These are phyloP conservation scores for Gonium pectorale DNA, from an alignment of 139 green algal species.

Conservation along the genomic window DNA sequence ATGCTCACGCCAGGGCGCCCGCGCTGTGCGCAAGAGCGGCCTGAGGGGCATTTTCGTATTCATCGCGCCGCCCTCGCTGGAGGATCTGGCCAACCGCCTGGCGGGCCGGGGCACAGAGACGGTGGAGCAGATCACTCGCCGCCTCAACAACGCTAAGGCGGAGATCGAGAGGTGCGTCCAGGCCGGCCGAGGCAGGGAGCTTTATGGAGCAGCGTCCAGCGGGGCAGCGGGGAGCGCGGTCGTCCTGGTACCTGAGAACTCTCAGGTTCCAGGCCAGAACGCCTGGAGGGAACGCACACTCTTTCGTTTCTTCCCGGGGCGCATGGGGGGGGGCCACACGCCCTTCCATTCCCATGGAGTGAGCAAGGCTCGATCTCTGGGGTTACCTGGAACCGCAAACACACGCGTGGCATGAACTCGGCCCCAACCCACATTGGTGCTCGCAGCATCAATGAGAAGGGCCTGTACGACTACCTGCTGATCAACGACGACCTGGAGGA, in stretches of 20 bases:
- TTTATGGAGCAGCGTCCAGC: too few species aligned
- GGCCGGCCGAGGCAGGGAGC: too few species aligned
- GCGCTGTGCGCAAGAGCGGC: constrained; percentile 47
- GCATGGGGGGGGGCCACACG: too few species aligned
- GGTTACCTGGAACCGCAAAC: too few species aligned
- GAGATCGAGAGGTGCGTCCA: constrained; percentile 81
- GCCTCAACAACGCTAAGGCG: constrained; percentile 72
- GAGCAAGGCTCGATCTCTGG: too few species aligned
- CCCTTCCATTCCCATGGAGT: too few species aligned
- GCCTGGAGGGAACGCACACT: too few species aligned
- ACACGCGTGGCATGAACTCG: not conserved
- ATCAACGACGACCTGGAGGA: constrained; percentile 83
- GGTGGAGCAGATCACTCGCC: constrained; percentile 76
- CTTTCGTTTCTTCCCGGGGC: too few species aligned
- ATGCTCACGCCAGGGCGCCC: constrained; percentile 63
- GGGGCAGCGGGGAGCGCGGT: too few species aligned
- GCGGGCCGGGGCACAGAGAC: constrained; percentile 81
- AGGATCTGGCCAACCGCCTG: constrained; percentile 86
- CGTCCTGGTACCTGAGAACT: too few species aligned
- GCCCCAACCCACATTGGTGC: not conserved
- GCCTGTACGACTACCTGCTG: constrained; percentile 88
- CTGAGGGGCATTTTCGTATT: constrained; percentile 88
- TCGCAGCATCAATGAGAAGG: constrained; percentile 71
- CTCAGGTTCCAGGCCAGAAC: too few species aligned
- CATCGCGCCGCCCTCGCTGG: constrained; percentile 78